phyloP scores from a whole-genome alignment of 2,329 filamentous ascomycete genomes.

The Fusarium sp. region DNA sequence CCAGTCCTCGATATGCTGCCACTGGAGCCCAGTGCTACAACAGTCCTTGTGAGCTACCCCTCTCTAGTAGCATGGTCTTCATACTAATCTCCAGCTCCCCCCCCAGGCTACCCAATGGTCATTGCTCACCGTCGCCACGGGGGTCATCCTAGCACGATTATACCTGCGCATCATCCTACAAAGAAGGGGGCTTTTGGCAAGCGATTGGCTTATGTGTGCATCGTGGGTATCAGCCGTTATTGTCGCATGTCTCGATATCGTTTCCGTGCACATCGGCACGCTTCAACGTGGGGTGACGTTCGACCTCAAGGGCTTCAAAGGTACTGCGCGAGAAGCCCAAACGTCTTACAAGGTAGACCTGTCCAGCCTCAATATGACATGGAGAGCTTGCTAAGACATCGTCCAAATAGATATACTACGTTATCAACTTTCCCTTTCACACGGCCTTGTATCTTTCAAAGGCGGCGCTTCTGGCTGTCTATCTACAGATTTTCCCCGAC shows the following conservation, averaged over 20 bases:
- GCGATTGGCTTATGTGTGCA: conserved; percentile 18
- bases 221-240: conserved; percentile 5
- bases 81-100: neutral
- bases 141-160: conserved; percentile 12
- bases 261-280: neutral
- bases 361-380: neutral
- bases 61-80: fast-evolving
- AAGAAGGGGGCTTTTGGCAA: conserved; percentile 5
- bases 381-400: neutral
- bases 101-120: conserved; percentile 14
- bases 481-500: conserved; percentile 14
- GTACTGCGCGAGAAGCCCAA: conserved; percentile 2
- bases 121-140: conserved; percentile 5
- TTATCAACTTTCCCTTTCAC: neutral
- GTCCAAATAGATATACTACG: neutral
- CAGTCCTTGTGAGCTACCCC: neutral
- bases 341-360: conserved; percentile 4
- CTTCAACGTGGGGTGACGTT: neutral
- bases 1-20: neutral
- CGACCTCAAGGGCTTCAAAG: neutral
- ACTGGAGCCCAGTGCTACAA: conserved; percentile 5
- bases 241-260: neutral
- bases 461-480: conserved; percentile 14
- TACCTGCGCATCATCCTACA: conserved; percentile 13
- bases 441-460: conserved; percentile 14